phyloP scores from a whole-genome alignment of 805 yeast species.

The Cyberlindnera mississippiensis region DNA sequence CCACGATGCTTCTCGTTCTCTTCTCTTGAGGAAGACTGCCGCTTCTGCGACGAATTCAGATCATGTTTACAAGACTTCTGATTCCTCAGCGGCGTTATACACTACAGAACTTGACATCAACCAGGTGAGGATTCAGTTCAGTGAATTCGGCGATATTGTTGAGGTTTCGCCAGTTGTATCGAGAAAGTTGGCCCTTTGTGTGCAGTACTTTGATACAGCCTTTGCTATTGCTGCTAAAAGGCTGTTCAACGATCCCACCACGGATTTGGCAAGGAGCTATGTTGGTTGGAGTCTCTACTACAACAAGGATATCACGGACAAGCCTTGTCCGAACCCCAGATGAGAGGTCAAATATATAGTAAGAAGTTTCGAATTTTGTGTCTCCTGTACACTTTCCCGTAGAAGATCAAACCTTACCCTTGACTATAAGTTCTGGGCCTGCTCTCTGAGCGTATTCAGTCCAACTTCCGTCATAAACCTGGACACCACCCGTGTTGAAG shows the following conservation, averaged over 20 bases:
- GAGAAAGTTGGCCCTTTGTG: conserved; percentile 54
- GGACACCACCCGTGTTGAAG: conserved; percentile 40
- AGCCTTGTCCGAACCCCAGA: conserved; percentile 35
- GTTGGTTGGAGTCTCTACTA: conserved; percentile 61
- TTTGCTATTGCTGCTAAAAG: conserved; percentile 58
- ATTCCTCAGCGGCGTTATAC: not conserved
- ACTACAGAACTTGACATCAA: conserved; percentile 40
- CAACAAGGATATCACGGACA: conserved; percentile 64
- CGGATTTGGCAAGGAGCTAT: conserved; percentile 42
- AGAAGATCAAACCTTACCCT: conserved; percentile 24
- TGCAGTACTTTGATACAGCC: conserved; percentile 55
- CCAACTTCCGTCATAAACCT: conserved; percentile 86
- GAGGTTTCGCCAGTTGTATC: conserved; percentile 68
- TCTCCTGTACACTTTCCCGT: not conserved
- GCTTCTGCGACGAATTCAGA: no score
- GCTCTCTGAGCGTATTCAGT: conserved; percentile 84
- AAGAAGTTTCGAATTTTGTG: not conserved
- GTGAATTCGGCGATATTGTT: conserved; percentile 52
- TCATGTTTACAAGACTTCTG: no score
- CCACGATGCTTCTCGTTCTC: conserved; percentile 51
- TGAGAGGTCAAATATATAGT: not conserved
- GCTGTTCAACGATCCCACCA: conserved; percentile 34
- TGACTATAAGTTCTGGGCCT: conserved; percentile 48
- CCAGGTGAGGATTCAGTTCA: conserved; percentile 47
- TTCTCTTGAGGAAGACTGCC: conserved; percentile 42